Evolutionary conservation across 2,329 filamentous ascomycete species (phyloP), one percentile per base, ranked within the genome.

Genomic region (Aspergillus sclerotialis): DNA sequence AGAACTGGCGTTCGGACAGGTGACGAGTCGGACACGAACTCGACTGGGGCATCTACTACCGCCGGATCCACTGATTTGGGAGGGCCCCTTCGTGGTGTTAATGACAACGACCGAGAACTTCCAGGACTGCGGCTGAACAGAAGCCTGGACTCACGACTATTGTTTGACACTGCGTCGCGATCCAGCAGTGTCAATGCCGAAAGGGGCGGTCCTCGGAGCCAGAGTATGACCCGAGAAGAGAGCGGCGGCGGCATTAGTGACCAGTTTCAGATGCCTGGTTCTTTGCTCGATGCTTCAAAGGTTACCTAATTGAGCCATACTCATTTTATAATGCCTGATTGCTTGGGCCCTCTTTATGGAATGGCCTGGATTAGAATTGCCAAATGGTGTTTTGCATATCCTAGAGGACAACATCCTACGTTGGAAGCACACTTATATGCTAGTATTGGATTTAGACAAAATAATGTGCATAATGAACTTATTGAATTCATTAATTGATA

Each of bases 1-100:
- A 52, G 66, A 29, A 67, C 64, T 12, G 64, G 65, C 8, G 63
- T 69, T 5, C 49, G 64, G 15, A 50, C 61, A 0, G 58, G 59
- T 7, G 61, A 65, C 4, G 66, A 69, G 29, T 64, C 60, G 0
- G 59, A 62, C 15, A 53, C 55, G n/a, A 48, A 49, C 9, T 58
- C 54, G 2, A 55, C 55, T 9, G 49, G 46, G 7, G 48, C 57
- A 4, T 51, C 60, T 5, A 48, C 55, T 11, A 54, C 50, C 28
- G 49, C 51, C 5, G 44, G 53, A 17, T 50, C 49, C 2, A 44
- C 45, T 2, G 54, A 63, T 23, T 44, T 46, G 16, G 46, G 50
- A 9, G 45, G 40, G 0, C 40, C 48, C 13, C 40, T 51, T 26
- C 49, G 43, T 24, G 34, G 43, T 7, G 49, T n/a, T n/a, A n/a